A percentile compares a stretch with the other conserved stretches of the same genome.
Evolutionary conservation across 768 basidiomycete species (phyloP).

Genomic region (Dentipellis sp.): DNA sequence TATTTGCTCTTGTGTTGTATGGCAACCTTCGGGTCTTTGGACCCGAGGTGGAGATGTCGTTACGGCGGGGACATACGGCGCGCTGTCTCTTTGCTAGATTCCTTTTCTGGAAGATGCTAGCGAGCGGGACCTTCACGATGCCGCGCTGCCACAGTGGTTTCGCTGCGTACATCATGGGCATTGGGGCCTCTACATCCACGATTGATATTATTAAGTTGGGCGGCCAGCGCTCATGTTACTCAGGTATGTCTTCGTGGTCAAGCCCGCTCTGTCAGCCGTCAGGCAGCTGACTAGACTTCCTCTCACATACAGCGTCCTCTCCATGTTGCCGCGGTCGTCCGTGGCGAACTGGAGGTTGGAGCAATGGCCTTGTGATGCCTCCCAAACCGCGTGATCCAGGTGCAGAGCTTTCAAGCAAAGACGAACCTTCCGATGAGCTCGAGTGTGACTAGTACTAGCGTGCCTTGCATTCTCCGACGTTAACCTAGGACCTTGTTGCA

Average conservation of each 20-base stretch:
- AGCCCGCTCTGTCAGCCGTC: too few relatives aligned
- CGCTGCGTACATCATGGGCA: conserved; percentile 63
- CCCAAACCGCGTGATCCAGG: conserved; percentile 4
- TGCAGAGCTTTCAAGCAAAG: neutral
- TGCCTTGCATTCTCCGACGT: too few relatives aligned
- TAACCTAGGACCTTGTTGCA: too few relatives aligned
- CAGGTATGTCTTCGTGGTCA: conserved; percentile 38
- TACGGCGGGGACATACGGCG: conserved; percentile 60
- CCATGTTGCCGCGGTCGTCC: conserved; percentile 40
- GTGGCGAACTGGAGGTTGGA: conserved; percentile 71
- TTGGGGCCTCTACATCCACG: conserved; percentile 68
- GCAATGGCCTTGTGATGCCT: conserved; percentile 34
- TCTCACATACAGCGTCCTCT: conserved; percentile 63
- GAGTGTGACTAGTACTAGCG: too few relatives aligned
- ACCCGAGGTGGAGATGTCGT: conserved; percentile 85
- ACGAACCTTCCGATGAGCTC: too few relatives aligned
- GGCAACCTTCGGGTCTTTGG: conserved; percentile 96
- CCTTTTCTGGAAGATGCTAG: conserved; percentile 26
- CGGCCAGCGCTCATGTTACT: conserved; percentile 94
- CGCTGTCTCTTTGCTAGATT: conserved; percentile 84
- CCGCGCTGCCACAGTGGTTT: conserved; percentile 71
- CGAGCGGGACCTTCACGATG: conserved; percentile 36
- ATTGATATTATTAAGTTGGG: conserved; percentile 73
- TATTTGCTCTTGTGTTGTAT: conserved; percentile 83
- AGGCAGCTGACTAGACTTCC: neutral